Evolutionary conservation across 192 early-diverging fungal genomes (phyloP).

Genomic region (Podochytrium sp.): DNA sequence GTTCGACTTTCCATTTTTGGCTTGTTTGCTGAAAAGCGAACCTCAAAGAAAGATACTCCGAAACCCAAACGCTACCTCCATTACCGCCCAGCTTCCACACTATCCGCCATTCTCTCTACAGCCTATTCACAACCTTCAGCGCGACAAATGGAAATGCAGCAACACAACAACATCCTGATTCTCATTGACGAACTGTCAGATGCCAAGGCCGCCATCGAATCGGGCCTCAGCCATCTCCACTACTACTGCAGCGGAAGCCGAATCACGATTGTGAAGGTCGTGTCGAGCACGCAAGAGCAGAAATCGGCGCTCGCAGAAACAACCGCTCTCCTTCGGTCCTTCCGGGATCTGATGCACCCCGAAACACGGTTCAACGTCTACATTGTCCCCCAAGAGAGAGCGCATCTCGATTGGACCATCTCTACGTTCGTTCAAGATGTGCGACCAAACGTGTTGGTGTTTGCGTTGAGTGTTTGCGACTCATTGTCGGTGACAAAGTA

Average conservation of each 20-base stretch:
- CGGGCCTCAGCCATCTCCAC: not conserved
- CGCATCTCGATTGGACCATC: not conserved
- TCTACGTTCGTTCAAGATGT: not conserved
- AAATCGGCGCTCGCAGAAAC: not conserved
- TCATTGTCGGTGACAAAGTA: not conserved
- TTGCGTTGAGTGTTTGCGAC: not conserved
- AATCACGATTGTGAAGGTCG: not conserved
- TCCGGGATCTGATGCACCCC: not conserved
- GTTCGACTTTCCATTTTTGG: no score
- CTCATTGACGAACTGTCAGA: not conserved
- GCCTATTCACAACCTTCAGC: no score
- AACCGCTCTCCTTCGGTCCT: not conserved
- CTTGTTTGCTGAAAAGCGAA: no score
- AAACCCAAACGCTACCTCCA: no score
- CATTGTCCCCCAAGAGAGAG: not conserved
- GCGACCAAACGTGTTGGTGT: not conserved
- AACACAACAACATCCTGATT: not conserved
- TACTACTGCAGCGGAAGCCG: not conserved
- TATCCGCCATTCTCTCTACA: no score
- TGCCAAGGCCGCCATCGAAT: not conserved
- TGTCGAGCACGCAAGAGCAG: not conserved
- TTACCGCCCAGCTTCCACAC: no score
- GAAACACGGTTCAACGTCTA: not conserved
- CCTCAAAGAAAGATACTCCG: no score
- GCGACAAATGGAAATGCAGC: no score